Conservation (phyloP, 306 rosid species). For the Fagus sylvatica region DNA sequence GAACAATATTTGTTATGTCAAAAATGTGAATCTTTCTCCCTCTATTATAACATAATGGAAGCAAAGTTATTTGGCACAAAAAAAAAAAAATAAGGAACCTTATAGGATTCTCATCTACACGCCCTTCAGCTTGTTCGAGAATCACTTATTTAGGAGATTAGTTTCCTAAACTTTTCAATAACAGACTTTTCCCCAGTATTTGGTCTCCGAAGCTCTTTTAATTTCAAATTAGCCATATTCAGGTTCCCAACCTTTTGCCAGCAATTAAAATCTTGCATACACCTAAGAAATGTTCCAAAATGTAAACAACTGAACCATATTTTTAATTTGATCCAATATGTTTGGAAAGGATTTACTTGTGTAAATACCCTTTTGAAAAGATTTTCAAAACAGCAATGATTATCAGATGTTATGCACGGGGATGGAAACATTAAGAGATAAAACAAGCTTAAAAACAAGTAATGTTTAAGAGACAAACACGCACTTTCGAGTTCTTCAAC, state of each 20-base stretch:
- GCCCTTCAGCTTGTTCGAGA: background rate
- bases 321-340: background rate
- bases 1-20: too few relatives aligned
- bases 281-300: background rate
- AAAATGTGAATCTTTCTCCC: too few relatives aligned
- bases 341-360: background rate
- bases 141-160: background rate
- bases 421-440: constrained; percentile 7
- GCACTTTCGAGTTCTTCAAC: constrained; percentile 85
- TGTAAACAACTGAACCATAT: background rate
- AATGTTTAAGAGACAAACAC: constrained; percentile 24
- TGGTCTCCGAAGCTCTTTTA: background rate
- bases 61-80: background rate
- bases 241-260: background rate
- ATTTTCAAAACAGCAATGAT: background rate
- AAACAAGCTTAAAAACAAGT: background rate
- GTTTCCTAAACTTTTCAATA: background rate
- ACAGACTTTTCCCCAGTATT: background rate
- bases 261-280: background rate
- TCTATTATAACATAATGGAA: background rate
- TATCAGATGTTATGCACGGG: constrained; percentile 11
- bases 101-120: constrained; percentile 8
- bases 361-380: background rate
- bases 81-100: background rate
- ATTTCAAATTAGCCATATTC: background rate